Evolutionary conservation across 108 stramenopile species (phyloP), one percentile per base, ranked within the genome.

Genomic region (Fistulifera solaris): DNA sequence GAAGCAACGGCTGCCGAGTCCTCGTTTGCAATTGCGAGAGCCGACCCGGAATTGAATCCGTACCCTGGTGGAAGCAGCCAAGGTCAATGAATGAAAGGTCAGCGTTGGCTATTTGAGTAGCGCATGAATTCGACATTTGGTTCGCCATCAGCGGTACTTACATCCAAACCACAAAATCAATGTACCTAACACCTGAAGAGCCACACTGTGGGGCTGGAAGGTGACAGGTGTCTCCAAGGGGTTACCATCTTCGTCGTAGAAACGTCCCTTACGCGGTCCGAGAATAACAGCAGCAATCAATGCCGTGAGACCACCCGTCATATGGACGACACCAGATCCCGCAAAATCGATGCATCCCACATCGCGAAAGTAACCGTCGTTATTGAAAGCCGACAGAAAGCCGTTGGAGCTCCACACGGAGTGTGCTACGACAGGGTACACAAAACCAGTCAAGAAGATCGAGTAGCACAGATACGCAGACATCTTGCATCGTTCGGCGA

Each of bases 1-100:
- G 87, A 85, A 15, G 77, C 74, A 23, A 87, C 71, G 25, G 77
- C 78, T 27, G 61, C 71, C 17, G 48, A 43, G 25, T 50, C 49
- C 63, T 48, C 72, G 21, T 46, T 54, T 43, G 79, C 77, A 13
- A 89, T 71, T 58, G 65, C 40, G 46, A 67, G 68, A 28, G 92
- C 86, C 15, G 86, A 87, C 15, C 88, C 92, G 7, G 83, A 75
- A 72, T 96, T 96, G 87, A 96, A 96, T 12, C 94, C 93, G 58
- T 81, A 92, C 95, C 95, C 68, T 53, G 65, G 64, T 17, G 66
- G 73, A 10, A 63, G 74, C 31, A 61, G 35, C 58, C 74, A 77
- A 66, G 77, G 82, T 15, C 67, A 65, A 47, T 71, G 73, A 24
- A 3, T 54, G 21, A 13, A 40, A 55, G 22, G 11, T 75, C 76